phyloP scores from a whole-genome alignment of 192 early-diverging fungal species.

The Coemansia sp. region DNA sequence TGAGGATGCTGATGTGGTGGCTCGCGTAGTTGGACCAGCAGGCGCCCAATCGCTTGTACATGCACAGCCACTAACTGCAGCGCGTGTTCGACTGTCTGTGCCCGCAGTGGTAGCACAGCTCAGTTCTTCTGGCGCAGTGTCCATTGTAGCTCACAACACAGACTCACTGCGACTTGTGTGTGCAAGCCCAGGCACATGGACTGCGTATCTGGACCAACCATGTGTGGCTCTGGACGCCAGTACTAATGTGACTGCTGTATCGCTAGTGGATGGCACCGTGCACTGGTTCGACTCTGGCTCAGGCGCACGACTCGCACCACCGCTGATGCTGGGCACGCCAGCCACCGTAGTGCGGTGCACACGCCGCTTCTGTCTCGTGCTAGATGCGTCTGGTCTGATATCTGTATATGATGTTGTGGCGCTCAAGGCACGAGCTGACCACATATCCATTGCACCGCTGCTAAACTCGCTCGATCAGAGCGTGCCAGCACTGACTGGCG shows the following conservation, averaged over 20 bases:
- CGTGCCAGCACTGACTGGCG: conserved; percentile 20
- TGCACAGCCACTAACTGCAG: conserved; percentile 33
- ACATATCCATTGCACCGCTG: conserved; percentile 34
- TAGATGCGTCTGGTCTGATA: conserved; percentile 32
- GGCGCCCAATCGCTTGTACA: conserved; percentile 40
- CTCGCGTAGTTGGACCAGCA: conserved; percentile 2
- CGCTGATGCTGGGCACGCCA: conserved; percentile 24
- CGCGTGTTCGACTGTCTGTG: conserved; percentile 35
- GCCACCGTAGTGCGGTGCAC: conserved; percentile 21
- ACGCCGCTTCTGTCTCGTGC: conserved; percentile 21
- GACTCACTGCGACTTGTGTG: not conserved
- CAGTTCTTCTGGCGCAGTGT: not conserved
- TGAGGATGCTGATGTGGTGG: not conserved
- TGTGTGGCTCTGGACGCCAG: conserved; percentile 5
- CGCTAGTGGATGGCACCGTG: conserved; percentile 21
- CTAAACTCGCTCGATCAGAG: conserved; percentile 26
- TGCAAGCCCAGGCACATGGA: not conserved
- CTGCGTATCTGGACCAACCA: not conserved
- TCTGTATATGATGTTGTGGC: conserved; percentile 20
- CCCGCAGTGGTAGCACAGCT: conserved; percentile 33
- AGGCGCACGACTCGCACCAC: conserved; percentile 29
- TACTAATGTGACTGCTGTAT: conserved; percentile 8
- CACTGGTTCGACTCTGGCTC: conserved; percentile 34
- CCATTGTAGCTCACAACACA: conserved; percentile 10
- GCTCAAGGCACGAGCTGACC: conserved; percentile 4